These are phyloP conservation scores for Fusarium vanettenii DNA, from an alignment of 2,329 filamentous ascomycete species.

Conservation along the genomic window DNA sequence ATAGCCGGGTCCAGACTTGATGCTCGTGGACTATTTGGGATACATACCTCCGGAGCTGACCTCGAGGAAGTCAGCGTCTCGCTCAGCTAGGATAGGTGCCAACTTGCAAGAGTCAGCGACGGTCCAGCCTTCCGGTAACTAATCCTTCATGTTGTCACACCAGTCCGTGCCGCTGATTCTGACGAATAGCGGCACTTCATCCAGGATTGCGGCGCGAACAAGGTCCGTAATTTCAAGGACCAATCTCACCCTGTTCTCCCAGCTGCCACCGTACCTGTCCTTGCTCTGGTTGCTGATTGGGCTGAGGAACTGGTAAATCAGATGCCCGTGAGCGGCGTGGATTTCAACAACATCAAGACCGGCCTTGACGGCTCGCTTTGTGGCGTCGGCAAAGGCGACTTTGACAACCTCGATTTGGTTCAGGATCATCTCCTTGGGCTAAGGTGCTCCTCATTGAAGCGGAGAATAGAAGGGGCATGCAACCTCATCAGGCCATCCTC, in stretches of 20 bases:
- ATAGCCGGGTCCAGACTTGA: conserved; percentile 68
- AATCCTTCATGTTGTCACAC: neutral
- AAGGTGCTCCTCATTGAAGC: neutral
- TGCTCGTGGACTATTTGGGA: conserved; percentile 54
- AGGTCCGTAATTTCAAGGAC: neutral
- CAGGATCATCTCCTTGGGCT: neutral
- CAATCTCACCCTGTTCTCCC: neutral
- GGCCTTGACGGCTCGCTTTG: neutral
- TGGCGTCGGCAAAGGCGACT: neutral
- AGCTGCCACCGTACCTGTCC: neutral
- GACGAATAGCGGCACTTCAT: neutral
- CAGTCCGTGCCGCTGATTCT: neutral
- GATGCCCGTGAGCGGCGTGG: neutral
- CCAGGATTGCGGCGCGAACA: neutral
- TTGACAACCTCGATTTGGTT: neutral
- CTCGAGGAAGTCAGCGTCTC: conserved; percentile 77
- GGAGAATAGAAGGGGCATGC: neutral
- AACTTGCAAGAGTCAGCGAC: neutral
- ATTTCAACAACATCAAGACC: neutral
- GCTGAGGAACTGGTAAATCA: neutral
- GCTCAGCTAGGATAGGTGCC: conserved; percentile 46
- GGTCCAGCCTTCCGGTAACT: neutral
- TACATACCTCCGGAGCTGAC: conserved; percentile 74
- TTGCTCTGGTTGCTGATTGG: neutral
- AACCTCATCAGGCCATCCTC: conserved; percentile 9